Base-by-base conservation (phyloP, 164 flowering plant genomes). In the Nymphaea colorata region DNA sequence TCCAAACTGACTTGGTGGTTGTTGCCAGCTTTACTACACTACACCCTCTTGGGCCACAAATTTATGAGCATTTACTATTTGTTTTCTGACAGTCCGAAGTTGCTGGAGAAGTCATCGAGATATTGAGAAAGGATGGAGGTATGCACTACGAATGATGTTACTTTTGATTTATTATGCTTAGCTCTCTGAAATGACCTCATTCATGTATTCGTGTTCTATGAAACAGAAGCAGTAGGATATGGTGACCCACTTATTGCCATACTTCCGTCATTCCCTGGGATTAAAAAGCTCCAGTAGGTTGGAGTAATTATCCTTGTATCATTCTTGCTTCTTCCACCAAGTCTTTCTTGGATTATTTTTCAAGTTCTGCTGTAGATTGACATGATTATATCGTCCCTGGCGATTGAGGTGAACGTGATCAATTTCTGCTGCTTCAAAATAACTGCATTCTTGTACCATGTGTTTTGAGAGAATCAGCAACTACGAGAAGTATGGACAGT, bases 221-320 rank as follows among this genome's bases (percentile, higher is more conserved):
- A 47, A 47, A 69, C 88, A 91, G 97, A 91, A 7, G 86, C 95
- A 12, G 87, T 91, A 44, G 97, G 93, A 74, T 91, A 88, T 67
- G 86, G 88, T n/a, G 97, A 91, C 71, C 75, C 97, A 65, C 85
- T 91, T 6, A 80, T 91, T 43, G 81, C 84, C 3, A 71, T 91
- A 59, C 88, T 87, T 53, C 94, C 97, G 18, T 86, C 93, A 16
- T 87, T 88, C 75, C 94, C 94, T 65, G 97, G 93, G 64, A 88
- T 88, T 65, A 88, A 91, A 86, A 85, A 81, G 79, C 93, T 90
- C 68, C 85, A 79, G 69, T 84, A 80, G 70, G 18, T 53, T 42
- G 53, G 62, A 53, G 14, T 25, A 25, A 25, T 25, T 25, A 25
- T 25, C 36, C 36, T 25, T 25, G 36, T 25, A 25, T 1, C 36